phyloP scores from a whole-genome alignment of 2,329 filamentous ascomycete species.

The Thelonectria discophora region DNA sequence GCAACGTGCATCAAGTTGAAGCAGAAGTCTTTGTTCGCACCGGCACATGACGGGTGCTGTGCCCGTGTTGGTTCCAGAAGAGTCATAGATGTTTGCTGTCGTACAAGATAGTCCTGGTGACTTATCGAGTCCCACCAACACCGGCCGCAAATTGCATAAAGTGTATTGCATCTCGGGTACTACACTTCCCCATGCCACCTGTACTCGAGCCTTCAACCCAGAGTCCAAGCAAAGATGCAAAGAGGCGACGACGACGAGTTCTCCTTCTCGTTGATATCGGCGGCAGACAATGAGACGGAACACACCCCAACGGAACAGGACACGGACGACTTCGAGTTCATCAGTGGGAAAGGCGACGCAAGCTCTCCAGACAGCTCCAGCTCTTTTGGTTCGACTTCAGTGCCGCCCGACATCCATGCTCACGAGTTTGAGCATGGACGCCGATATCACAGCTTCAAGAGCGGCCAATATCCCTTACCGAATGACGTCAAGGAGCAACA shows the following conservation, averaged over 20 bases:
- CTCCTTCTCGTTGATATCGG: constrained; percentile 46
- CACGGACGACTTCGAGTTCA: constrained; percentile 44
- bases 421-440: constrained; percentile 48
- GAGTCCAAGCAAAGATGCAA: constrained; percentile 28
- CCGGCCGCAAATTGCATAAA: constrained; percentile 29
- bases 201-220: neutral
- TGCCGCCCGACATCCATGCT: constrained; percentile 46
- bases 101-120: constrained; percentile 31
- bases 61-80: constrained; percentile 20
- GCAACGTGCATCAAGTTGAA: constrained; percentile 26
- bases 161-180: constrained; percentile 21
- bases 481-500: constrained; percentile 58
- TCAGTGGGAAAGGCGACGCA: constrained; percentile 37
- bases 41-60: constrained; percentile 28
- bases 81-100: constrained; percentile 26
- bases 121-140: constrained; percentile 20
- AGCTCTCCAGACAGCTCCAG: constrained; percentile 35
- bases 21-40: constrained; percentile 27
- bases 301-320: constrained; percentile 42
- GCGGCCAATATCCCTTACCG: constrained; percentile 56
- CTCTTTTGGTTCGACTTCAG: constrained; percentile 46
- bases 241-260: constrained; percentile 38
- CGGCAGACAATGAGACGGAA: constrained; percentile 37
- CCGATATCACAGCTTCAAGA: constrained; percentile 55
- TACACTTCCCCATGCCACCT: constrained; percentile 3